Base-by-base conservation (phyloP, 2,329 filamentous ascomycete genomes). In the Sporothrix brasiliensis region DNA sequence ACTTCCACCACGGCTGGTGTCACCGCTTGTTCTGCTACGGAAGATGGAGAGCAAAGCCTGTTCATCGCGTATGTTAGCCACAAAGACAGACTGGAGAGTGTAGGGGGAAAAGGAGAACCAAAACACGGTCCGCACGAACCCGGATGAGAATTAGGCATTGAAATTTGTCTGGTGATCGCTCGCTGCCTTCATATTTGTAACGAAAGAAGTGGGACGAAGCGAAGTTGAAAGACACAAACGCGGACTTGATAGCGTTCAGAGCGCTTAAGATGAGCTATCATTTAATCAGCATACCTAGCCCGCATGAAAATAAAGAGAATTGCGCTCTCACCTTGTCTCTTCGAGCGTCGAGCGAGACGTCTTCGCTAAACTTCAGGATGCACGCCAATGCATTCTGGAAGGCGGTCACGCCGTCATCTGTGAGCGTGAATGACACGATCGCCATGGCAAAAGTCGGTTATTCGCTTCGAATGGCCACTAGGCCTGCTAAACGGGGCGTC, bases 211-310 rank as follows among this genome's bases (percentile, higher is more conserved):
- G 85, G 74, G 82, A 86, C 53, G 87, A 85, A 56, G 89, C 83
- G 68, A 94, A 88, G 9, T 86, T 86, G 75, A 93, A 89, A 71
- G 89, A 90, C 34, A 90, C 89, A 78, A 94, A 94, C 21, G 91
- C 91, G 4, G 92, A 92, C 77, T 92, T 92, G 70, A 91, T 92
- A n/a, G 87, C 86, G 78, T 94, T 94, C 73, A 94, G 82, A 16
- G 91, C 88, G 16, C 91, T 92, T 69, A 94, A 83, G 4, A 89
- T 84, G 73, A 94, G 85, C 91, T 92, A 60, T 65, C 10, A 10
- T 7, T 10, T 11, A 27, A 63, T 72, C 30, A 72, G 63, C 13
- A 13, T 6, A 7, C 16, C 5, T 24, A 2, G 4, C n/a, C 24
- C 14, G 56, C 24, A 14, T 3, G 5, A 30, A 24, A 30, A 4